Evolutionary conservation across 2,329 filamentous ascomycete genomes (phyloP).

Genomic region (Coniochaeta sp.): DNA sequence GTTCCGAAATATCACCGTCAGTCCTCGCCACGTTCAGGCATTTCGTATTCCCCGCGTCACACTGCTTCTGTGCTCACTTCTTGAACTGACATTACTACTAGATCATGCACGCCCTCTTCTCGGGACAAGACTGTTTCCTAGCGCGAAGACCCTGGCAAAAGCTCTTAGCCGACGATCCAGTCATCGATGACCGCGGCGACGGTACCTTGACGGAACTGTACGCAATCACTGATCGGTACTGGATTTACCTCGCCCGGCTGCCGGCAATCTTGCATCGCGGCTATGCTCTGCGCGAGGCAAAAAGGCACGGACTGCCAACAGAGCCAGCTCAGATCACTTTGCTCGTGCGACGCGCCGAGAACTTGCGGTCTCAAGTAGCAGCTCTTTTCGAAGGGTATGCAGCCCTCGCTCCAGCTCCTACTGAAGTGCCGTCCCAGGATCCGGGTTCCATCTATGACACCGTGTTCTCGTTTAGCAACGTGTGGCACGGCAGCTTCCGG

Average conservation of each 20-base stretch:
- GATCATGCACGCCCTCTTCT: slow-evolving; percentile 31
- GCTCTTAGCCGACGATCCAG: slow-evolving; percentile 15
- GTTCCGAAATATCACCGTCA: slow-evolving; percentile 27
- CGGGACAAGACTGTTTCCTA: slow-evolving; percentile 27
- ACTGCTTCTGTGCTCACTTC: background rate
- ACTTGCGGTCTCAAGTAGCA: slow-evolving; percentile 20
- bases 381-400: slow-evolving; percentile 23
- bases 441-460: slow-evolving; percentile 23
- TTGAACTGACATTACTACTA: slow-evolving; percentile 7
- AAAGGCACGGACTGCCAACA: slow-evolving; percentile 17
- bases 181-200: slow-evolving; percentile 14
- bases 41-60: background rate
- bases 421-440: slow-evolving; percentile 20
- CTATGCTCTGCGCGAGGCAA: slow-evolving; percentile 22
- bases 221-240: slow-evolving; percentile 23
- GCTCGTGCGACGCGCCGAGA: slow-evolving; percentile 18
- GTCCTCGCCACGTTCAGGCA: slow-evolving; percentile 6
- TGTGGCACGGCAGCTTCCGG: slow-evolving; percentile 26
- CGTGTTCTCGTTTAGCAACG: slow-evolving; percentile 21
- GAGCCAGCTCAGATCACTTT: slow-evolving; percentile 18
- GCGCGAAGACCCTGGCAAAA: slow-evolving; percentile 26
- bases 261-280: slow-evolving; percentile 23
- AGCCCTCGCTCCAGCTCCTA: slow-evolving; percentile 15
- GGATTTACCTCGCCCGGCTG: slow-evolving; percentile 24
- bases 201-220: slow-evolving; percentile 9